Evolutionary conservation across 352 stramenopile genomes (phyloP).

Genomic region (Phytophthora pinifolia): DNA sequence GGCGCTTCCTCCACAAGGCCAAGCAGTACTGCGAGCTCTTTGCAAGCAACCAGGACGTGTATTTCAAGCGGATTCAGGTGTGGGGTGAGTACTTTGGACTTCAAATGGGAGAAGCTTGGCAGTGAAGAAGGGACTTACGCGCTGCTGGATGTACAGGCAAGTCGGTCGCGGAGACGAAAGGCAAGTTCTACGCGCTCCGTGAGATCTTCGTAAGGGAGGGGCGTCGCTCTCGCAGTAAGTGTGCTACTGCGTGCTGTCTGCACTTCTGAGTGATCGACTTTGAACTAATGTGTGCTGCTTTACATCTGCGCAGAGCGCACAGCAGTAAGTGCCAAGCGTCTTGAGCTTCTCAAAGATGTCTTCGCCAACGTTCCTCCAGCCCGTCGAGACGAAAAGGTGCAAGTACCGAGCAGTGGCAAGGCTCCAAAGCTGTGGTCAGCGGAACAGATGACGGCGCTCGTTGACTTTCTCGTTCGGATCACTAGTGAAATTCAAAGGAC

Average conservation of each 20-base stretch:
- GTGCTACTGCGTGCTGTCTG: neutral
- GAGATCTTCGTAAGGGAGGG: conserved; percentile 65
- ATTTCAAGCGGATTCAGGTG: conserved; percentile 70
- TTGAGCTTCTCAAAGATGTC: conserved; percentile 46
- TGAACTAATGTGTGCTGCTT: conserved; percentile 1
- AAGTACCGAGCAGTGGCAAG: conserved; percentile 23
- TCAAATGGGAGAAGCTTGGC: neutral
- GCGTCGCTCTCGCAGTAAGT: conserved; percentile 24
- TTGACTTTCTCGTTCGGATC: conserved; percentile 61
- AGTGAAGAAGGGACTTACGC: neutral
- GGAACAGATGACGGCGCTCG: conserved; percentile 51
- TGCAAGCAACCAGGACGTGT: conserved; percentile 38
- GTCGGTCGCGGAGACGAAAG: conserved; percentile 54
- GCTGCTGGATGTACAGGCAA: conserved; percentile 36
- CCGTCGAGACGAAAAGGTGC: conserved; percentile 22
- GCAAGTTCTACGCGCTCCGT: conserved; percentile 75
- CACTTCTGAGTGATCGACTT: neutral
- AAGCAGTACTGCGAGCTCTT: conserved; percentile 57
- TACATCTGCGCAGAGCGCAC: conserved; percentile 19
- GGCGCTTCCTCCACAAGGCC: conserved; percentile 58
- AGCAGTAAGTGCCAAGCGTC: conserved; percentile 29
- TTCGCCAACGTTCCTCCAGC: conserved; percentile 49
- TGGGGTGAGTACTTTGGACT: conserved; percentile 37
- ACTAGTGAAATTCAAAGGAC: conserved; percentile 59
- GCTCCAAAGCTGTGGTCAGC: conserved; percentile 55